These are phyloP conservation scores for Geum urbanum DNA, from an alignment of 306 rosid genomes.

Conservation along the genomic window DNA sequence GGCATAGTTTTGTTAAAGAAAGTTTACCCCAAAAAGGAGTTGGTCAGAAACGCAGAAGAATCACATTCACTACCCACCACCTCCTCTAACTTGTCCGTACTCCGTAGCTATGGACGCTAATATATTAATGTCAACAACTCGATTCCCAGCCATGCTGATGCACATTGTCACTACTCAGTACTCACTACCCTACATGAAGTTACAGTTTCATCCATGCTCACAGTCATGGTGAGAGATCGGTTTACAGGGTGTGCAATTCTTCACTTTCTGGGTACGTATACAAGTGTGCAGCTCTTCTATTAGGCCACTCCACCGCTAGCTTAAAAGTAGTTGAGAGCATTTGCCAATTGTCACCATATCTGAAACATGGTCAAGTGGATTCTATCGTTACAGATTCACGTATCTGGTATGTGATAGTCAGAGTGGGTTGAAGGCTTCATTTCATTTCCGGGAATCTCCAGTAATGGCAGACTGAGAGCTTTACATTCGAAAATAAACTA, in stretches of 20 bases:
- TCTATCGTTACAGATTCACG: too few relatives aligned
- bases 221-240: neutral
- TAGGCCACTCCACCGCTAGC: too few relatives aligned
- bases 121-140: neutral
- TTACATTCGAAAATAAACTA: neutral
- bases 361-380: neutral
- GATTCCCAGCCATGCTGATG: neutral
- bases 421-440: too few relatives aligned
- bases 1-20: neutral
- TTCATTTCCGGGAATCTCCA: too few relatives aligned
- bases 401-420: too few relatives aligned
- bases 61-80: constrained; percentile 1
- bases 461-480: neutral
- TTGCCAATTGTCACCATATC: neutral
- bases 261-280: neutral
- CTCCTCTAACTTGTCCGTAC: neutral
- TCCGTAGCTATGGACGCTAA: constrained; percentile 10
- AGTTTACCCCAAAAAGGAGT: constrained; percentile 2
- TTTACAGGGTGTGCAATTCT: neutral
- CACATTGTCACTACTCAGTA: neutral
- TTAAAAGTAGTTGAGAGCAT: neutral
- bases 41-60: constrained; percentile 18
- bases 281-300: too few relatives aligned
- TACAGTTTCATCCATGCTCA: neutral
- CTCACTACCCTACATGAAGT: neutral